Conservation (phyloP, 2,329 filamentous ascomycete species). For the Hypoxylon sp. region DNA sequence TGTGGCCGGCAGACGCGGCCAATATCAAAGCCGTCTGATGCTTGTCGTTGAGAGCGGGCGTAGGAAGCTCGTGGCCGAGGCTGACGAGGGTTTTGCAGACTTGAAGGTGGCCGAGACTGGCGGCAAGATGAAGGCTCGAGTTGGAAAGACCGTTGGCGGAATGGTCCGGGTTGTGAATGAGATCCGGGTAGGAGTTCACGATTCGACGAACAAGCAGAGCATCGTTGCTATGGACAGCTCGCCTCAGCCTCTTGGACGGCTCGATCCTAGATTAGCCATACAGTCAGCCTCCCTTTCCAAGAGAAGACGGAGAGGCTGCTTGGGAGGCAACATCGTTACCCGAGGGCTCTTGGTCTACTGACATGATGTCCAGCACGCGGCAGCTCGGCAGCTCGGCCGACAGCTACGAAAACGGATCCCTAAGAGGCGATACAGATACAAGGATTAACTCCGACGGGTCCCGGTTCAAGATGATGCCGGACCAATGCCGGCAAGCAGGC, state of each 20-base stretch:
- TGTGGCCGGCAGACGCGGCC: constrained; percentile 73
- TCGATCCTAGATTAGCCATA: constrained; percentile 61
- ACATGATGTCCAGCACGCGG: not conserved
- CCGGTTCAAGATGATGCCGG: not conserved
- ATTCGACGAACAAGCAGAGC: constrained; percentile 77
- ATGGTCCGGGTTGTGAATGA: constrained; percentile 82
- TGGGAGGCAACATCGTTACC: not conserved
- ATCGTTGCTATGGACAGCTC: constrained; percentile 81
- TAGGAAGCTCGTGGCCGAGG: constrained; percentile 77
- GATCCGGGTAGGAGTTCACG: constrained; percentile 72
- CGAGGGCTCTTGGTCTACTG: not conserved
- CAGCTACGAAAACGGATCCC: not conserved
- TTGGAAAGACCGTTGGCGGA: constrained; percentile 74
- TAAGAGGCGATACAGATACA: not conserved
- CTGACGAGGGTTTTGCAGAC: constrained; percentile 75
- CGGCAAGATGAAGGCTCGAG: constrained; percentile 83
- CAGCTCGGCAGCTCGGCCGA: not conserved
- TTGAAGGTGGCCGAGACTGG: constrained; percentile 72
- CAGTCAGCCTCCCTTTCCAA: constrained; percentile 4
- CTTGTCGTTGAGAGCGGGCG: constrained; percentile 78
- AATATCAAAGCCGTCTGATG: constrained; percentile 85
- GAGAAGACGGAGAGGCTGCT: too few relatives aligned
- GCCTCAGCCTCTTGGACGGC: constrained; percentile 76
- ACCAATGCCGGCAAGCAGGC: not conserved
- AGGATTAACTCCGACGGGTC: too few relatives aligned